Conservation (phyloP, 305 asterid genomes). For the Rubia balearica region DNA sequence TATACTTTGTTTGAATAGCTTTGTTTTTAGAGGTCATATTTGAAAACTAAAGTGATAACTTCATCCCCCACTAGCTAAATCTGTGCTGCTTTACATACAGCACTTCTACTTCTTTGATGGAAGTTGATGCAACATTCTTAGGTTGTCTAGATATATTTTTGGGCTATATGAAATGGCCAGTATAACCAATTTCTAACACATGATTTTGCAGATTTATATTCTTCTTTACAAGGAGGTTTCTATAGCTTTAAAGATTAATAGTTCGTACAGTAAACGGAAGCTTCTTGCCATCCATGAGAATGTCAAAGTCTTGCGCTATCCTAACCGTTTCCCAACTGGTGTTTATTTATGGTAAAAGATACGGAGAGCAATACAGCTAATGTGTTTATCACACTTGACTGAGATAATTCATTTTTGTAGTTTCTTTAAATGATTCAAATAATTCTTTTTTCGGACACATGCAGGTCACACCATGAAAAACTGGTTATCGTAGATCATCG, state of each 20-base stretch:
- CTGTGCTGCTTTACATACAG: neutral
- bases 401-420: neutral
- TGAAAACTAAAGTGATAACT: neutral
- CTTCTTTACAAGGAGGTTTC: slow-evolving; percentile 97
- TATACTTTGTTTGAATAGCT: neutral
- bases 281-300: slow-evolving; percentile 83
- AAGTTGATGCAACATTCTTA: neutral
- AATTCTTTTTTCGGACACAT: slow-evolving; percentile 14
- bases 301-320: slow-evolving; percentile 74
- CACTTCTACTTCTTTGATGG: neutral
- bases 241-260: slow-evolving; percentile 85
- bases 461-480: slow-evolving; percentile 99
- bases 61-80: neutral
- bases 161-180: neutral
- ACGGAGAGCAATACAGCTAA: neutral
- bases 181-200: neutral
- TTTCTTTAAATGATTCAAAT: neutral
- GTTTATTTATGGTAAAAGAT: slow-evolving; percentile 67
- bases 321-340: slow-evolving; percentile 79
- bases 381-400: neutral
- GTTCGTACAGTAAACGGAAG: slow-evolving; percentile 72
- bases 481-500: slow-evolving; percentile 83
- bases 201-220: slow-evolving; percentile 66
- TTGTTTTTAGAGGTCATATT: neutral
- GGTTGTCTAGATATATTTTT: neutral